phyloP scores from a whole-genome alignment of 441 rosid genomes.

The Daphne laureola region DNA sequence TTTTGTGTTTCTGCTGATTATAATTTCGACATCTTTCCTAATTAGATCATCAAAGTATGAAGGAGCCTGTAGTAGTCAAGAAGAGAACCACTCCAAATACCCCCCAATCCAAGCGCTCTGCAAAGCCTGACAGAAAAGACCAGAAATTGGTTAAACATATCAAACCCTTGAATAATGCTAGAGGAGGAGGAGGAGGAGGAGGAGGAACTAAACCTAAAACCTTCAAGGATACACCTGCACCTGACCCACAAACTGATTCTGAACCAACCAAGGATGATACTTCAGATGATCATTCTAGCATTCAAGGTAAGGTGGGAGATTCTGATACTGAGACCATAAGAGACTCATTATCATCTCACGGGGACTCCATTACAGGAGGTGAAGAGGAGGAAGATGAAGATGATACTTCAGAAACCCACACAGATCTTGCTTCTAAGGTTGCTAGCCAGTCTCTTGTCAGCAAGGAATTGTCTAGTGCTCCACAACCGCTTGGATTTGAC shows the following conservation, averaged over 20 bases:
- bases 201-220: constrained; percentile 34
- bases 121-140: constrained; percentile 31
- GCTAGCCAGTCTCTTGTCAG: constrained; percentile 23
- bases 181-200: too few species aligned
- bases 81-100: constrained; percentile 36
- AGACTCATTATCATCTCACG: constrained; percentile 63
- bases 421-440: constrained; percentile 27
- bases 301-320: constrained; percentile 40
- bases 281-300: constrained; percentile 29
- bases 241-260: too few species aligned
- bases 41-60: too few species aligned
- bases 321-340: constrained; percentile 44
- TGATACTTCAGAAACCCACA: constrained; percentile 36
- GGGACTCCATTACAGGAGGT: constrained; percentile 33
- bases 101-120: constrained; percentile 33
- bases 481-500: constrained; percentile 32
- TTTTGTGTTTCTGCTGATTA: not conserved
- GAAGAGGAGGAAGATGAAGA: too few species aligned
- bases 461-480: constrained; percentile 21
- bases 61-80: constrained; percentile 44
- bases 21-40: constrained; percentile 15
- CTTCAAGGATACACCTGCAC: constrained; percentile 20
- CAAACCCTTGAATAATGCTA: constrained; percentile 23
- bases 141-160: constrained; percentile 26
- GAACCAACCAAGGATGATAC: constrained; percentile 24